Evolutionary conservation across 1,284 basidiomycete species (phyloP).

Genomic region (Inonotus obliquus): DNA sequence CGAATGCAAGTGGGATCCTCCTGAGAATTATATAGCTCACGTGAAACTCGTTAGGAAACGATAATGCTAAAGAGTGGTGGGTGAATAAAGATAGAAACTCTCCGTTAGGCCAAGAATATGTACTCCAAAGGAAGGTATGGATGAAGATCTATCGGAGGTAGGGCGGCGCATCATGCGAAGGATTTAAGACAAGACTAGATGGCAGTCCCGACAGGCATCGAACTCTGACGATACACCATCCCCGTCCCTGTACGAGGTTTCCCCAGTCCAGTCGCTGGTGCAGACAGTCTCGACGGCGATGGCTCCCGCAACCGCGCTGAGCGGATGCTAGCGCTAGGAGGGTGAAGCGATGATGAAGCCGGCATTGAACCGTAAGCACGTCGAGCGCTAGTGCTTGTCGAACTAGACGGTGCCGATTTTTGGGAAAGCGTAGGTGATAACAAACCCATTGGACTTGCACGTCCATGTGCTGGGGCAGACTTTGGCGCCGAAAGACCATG

Average conservation of each 20-base stretch:
- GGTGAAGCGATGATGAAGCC: not conserved
- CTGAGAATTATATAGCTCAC: not conserved
- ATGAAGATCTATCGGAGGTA: not conserved
- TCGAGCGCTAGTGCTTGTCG: not conserved
- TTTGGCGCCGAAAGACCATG: constrained; percentile 25
- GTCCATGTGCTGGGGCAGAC: not conserved
- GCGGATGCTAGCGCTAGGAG: not conserved
- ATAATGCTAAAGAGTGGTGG: not conserved
- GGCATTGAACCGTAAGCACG: constrained; percentile 4
- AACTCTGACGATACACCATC: constrained; percentile 49
- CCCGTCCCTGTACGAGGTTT: constrained; percentile 61
- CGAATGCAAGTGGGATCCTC: too few relatives aligned
- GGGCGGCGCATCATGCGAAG: not conserved
- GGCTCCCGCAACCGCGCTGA: not conserved
- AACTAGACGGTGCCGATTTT: not conserved
- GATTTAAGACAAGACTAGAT: not conserved
- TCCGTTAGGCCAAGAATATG: too few relatives aligned
- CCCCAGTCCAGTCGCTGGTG: constrained; percentile 24
- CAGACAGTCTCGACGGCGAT: constrained; percentile 16
- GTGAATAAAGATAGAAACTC: not conserved
- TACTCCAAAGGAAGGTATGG: too few relatives aligned
- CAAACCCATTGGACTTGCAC: not conserved
- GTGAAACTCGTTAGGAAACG: not conserved
- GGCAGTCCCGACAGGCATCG: constrained; percentile 7
- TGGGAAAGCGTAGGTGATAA: constrained; percentile 1